Evolutionary conservation across 352 stramenopile genomes (phyloP).

Genomic region (Pilasporangium apinafurcum): DNA sequence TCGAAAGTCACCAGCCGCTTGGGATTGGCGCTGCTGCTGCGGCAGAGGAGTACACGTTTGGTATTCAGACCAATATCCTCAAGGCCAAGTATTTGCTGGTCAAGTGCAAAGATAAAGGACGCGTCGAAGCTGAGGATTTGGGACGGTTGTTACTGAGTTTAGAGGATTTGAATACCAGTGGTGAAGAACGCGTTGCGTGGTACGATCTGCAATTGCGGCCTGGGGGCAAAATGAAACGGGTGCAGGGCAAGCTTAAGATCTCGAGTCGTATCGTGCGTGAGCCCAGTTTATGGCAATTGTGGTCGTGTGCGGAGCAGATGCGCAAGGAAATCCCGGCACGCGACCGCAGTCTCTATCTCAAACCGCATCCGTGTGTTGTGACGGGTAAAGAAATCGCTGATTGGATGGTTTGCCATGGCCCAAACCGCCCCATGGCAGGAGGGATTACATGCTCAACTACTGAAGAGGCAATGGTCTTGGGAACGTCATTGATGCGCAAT

Average conservation of each 20-base stretch:
- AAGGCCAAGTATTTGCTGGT: constrained; percentile 79
- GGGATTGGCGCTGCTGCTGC: constrained; percentile 77
- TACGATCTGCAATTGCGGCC: constrained; percentile 81
- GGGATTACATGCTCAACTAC: constrained; percentile 79
- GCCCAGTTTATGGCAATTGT: constrained; percentile 79
- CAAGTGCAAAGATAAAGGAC: constrained; percentile 87
- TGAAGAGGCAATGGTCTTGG: constrained; percentile 76
- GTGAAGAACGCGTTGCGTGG: constrained; percentile 76
- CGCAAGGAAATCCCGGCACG: constrained; percentile 55
- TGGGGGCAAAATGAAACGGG: constrained; percentile 80
- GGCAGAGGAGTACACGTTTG: constrained; percentile 84
- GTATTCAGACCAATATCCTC: constrained; percentile 66
- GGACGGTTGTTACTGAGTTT: constrained; percentile 72
- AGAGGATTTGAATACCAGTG: constrained; percentile 79
- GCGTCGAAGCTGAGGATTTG: constrained; percentile 77
- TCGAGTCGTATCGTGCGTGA: constrained; percentile 83
- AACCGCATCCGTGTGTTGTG: constrained; percentile 71
- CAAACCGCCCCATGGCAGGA: constrained; percentile 80
- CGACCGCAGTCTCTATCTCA: constrained; percentile 81
- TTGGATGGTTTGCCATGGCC: constrained; percentile 83
- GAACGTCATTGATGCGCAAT: constrained; percentile 59
- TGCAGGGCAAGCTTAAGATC: constrained; percentile 77
- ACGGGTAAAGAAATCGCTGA: constrained; percentile 75
- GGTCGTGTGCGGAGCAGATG: constrained; percentile 82
- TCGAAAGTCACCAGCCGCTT: constrained; percentile 81